Evolutionary conservation across 495 filamentous ascomycete species (phyloP), one percentile per base, ranked within the genome.

Genomic region (Aspergillus affinis): DNA sequence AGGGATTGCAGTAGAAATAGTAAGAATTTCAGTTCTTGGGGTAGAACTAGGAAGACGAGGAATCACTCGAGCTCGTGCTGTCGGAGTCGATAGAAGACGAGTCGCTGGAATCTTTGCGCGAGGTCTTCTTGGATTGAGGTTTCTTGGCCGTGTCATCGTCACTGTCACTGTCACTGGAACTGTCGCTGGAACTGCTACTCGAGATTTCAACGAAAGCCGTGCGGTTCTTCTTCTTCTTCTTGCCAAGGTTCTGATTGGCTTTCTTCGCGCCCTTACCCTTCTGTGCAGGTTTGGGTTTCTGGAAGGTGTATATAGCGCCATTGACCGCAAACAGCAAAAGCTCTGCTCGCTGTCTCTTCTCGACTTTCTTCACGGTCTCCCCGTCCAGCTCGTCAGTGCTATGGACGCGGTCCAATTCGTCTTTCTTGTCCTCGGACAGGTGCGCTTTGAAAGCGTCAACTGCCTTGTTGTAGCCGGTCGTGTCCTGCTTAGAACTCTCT

Each of bases 221-320:
- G 59, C 78, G 65, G 55, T 86, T 86, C 65, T 83, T 80, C 65
- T 84, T 78, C 73, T 86, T 86, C 64, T 81, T 81, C 69, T 81
- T 81, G 20, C 66, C 61, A 32, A 73, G 74, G 48, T 65, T 67
- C 60, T 66, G 59, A 9, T 51, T 41, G 45, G 53, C 36, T 26
- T 62, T 61, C 48, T 68, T 59, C 21, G 54, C 52, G 17, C 52
- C 52, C 36, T 54, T 56, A 41, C 61, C 69, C 61, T 61, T 63
- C 57, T 59, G 60, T 41, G 55, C 52, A 12, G 57, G 60, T 58
- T 68, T 73, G 21, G 64, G 67, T 62, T 71, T 72, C 48, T 72
- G 64, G 55, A 58, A 61, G 23, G 59, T 64, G 48, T 76, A 78
- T 19, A 75, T 57, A 30, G 67, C 65, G 13, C 70, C 75, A 3